A percentile compares a stretch with the other conserved stretches of the same genome.
These are phyloP conservation scores for Colletotrichum sp. DNA, from an alignment of 2,329 filamentous ascomycete species.

Conservation along the genomic window DNA sequence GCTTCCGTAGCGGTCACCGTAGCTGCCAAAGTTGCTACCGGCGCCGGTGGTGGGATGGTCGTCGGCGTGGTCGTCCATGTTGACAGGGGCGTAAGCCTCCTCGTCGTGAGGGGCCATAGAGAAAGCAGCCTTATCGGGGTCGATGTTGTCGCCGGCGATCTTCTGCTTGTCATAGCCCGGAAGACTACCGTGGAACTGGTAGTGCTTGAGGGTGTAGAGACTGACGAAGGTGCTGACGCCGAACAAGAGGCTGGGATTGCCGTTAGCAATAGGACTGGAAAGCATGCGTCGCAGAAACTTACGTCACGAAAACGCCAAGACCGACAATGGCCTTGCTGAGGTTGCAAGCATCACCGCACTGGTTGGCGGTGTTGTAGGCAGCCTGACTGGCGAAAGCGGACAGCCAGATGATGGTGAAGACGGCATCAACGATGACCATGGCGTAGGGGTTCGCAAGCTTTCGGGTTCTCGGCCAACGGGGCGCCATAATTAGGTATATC, in stretches of 20 bases:
- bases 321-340: conserved; percentile 68
- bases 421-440: conserved; percentile 62
- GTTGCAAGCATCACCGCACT: conserved; percentile 62
- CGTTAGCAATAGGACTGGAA: conserved; percentile 16
- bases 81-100: conserved; percentile 67
- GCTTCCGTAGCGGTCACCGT: conserved; percentile 36
- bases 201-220: conserved; percentile 66
- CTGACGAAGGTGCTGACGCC: conserved; percentile 58
- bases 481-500: conserved; percentile 69
- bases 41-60: conserved; percentile 36
- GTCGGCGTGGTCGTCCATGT: conserved; percentile 57
- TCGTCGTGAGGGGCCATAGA: conserved; percentile 71
- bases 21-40: conserved; percentile 29
- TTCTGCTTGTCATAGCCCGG: conserved; percentile 64
- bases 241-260: conserved; percentile 58
- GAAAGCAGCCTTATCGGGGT: conserved; percentile 73
- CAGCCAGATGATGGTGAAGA: conserved; percentile 68
- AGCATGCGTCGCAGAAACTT: conserved; percentile 32
- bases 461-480: conserved; percentile 66
- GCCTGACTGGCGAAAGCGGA: conserved; percentile 71
- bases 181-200: conserved; percentile 64
- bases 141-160: conserved; percentile 57
- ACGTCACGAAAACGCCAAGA: conserved; percentile 68
- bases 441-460: conserved; percentile 66
- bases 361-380: conserved; percentile 62